Percentiles rank a stretch among this genome's conserved stretches.
Evolutionary conservation across 148 eudicot species (phyloP).

Genomic region (Camellia granthamiana): DNA sequence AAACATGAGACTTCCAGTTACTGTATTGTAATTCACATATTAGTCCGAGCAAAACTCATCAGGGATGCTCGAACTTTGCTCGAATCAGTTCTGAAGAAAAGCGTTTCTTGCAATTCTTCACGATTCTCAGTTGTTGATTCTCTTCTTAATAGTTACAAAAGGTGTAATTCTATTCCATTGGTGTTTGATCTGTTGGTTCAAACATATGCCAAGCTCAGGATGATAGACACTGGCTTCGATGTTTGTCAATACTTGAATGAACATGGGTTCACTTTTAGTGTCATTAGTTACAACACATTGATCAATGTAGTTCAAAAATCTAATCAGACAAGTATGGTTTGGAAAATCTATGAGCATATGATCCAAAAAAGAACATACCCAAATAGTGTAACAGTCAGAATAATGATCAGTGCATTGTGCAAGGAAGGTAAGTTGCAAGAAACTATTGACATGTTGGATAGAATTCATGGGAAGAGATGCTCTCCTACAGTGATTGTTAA

Average conservation of each 20-base stretch:
- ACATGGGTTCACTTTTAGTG: conserved; percentile 55
- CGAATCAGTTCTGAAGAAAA: conserved; percentile 48
- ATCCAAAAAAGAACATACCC: conserved; percentile 52
- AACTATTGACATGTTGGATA: conserved; percentile 50
- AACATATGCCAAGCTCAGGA: conserved; percentile 67
- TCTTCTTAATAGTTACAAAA: conserved; percentile 47
- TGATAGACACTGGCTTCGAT: conserved; percentile 53
- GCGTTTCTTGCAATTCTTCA: conserved; percentile 16
- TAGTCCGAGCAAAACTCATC: conserved; percentile 46
- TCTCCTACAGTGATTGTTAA: conserved; percentile 62
- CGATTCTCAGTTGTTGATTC: conserved; percentile 40
- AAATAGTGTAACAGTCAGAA: conserved; percentile 52
- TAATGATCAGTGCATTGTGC: conserved; percentile 69
- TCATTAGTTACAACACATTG: conserved; percentile 67
- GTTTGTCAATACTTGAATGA: conserved; percentile 55
- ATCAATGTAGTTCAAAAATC: conserved; percentile 54
- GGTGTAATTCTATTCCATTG: conserved; percentile 46
- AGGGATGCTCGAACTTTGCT: conserved; percentile 67
- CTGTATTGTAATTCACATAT: conserved; percentile 60
- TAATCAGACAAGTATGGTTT: conserved; percentile 40
- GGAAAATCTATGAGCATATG: conserved; percentile 84
- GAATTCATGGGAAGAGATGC: conserved; percentile 74
- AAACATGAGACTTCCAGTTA: conserved; percentile 49
- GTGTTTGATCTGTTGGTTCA: conserved; percentile 86
- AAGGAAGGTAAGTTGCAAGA: conserved; percentile 70